Evolutionary conservation across 306 rosid genomes (phyloP).

Genomic region (Cajanus cajan): DNA sequence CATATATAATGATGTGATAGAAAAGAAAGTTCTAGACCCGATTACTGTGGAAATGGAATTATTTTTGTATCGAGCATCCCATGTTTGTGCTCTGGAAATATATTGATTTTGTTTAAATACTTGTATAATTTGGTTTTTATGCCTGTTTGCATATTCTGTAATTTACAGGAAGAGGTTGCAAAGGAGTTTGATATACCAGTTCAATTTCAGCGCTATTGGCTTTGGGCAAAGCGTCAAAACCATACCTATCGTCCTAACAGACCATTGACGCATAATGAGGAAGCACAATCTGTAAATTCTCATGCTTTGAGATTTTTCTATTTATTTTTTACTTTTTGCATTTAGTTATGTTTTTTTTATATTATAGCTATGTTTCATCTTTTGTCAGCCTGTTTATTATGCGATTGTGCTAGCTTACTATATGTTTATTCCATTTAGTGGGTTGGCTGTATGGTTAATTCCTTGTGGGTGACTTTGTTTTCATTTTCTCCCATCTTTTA

Average conservation of each 20-base stretch:
- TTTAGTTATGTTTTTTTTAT: slow-evolving; percentile 13
- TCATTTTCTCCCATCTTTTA: neutral
- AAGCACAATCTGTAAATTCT: slow-evolving; percentile 68
- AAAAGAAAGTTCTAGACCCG: neutral
- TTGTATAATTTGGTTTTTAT: neutral
- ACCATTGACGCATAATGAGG: slow-evolving; percentile 65
- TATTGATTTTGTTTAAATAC: neutral
- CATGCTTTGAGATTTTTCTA: slow-evolving; percentile 2
- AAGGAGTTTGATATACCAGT: slow-evolving; percentile 75
- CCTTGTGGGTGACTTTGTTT: neutral
- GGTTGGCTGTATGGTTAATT: neutral
- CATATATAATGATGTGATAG: neutral
- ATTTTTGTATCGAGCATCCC: neutral
- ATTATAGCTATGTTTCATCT: neutral
- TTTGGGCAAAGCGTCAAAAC: slow-evolving; percentile 89
- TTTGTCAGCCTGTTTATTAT: neutral
- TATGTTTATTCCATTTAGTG: neutral
- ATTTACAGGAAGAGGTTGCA: slow-evolving; percentile 77
- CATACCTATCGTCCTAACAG: slow-evolving; percentile 85
- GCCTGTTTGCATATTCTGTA: slow-evolving; percentile 16
- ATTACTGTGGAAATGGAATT: neutral
- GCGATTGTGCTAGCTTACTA: neutral
- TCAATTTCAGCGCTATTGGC: slow-evolving; percentile 79
- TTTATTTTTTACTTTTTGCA: neutral
- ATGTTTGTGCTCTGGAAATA: too few species aligned